A percentile compares a stretch with the other conserved stretches of the same genome.
Evolutionary conservation across 768 basidiomycete genomes (phyloP).

Genomic region (Macrolepiota fuliginosa): DNA sequence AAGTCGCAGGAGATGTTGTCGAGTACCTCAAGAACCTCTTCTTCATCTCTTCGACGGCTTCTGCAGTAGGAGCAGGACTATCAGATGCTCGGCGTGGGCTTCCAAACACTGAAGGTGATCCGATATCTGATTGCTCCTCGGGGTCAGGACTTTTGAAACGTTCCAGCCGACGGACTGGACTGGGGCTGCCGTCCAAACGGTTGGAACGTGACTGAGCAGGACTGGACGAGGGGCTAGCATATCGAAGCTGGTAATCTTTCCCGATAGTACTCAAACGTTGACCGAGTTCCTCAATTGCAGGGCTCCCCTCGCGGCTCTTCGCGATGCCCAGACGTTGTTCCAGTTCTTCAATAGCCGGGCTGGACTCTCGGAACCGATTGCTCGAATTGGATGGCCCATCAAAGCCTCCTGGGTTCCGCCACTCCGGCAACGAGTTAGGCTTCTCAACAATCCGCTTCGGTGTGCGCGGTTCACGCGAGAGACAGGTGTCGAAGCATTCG

Average conservation of each 20-base stretch:
- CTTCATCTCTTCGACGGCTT: constrained; percentile 66
- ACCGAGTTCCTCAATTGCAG: constrained; percentile 48
- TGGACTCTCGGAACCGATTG: constrained; percentile 42
- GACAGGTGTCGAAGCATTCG: constrained; percentile 78
- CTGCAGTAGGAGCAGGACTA: constrained; percentile 37
- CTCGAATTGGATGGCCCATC: constrained; percentile 29
- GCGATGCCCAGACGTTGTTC: constrained; percentile 58
- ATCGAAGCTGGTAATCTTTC: constrained; percentile 25
- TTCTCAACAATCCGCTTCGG: constrained; percentile 38
- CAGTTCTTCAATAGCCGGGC: constrained; percentile 63
- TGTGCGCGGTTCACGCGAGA: constrained; percentile 50
- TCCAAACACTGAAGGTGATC: constrained; percentile 18
- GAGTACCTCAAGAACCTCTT: constrained; percentile 42
- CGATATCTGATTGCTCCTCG: neutral
- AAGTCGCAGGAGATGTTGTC: constrained; percentile 26
- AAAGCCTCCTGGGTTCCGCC: constrained; percentile 44
- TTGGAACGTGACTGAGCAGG: constrained; percentile 12
- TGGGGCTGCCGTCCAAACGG: constrained; percentile 17
- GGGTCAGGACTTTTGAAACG: constrained; percentile 18
- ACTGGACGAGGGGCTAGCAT: constrained; percentile 24
- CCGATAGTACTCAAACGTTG: constrained; percentile 40
- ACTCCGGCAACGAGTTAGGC: constrained; percentile 25
- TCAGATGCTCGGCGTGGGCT: constrained; percentile 24
- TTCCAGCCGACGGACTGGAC: constrained; percentile 19
- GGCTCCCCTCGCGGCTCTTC: constrained; percentile 53